phyloP scores from a whole-genome alignment of 2,329 filamentous ascomycete genomes.

The Coniella vitis region DNA sequence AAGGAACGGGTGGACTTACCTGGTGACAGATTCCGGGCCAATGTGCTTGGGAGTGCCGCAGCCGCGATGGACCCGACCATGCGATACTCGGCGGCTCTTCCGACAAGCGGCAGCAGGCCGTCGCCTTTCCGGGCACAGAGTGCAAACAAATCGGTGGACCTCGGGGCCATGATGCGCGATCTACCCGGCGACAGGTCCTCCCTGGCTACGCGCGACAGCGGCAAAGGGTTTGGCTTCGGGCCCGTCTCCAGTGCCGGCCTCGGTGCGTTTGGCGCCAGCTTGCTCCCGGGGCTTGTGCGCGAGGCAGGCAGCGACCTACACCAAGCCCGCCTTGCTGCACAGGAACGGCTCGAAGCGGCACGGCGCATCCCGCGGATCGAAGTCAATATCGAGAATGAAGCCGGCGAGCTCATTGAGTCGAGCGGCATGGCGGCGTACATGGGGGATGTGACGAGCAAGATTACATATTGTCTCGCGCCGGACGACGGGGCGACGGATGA shows the following conservation, averaged over 20 bases:
- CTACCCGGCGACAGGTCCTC: neutral
- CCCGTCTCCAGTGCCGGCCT: too few species aligned
- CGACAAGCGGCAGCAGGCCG: neutral
- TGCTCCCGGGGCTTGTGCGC: neutral
- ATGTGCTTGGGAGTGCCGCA: slow-evolving; percentile 12
- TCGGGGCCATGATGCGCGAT: neutral
- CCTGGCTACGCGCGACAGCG: slow-evolving; percentile 9
- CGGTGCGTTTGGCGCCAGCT: too few species aligned
- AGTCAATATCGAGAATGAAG: slow-evolving; percentile 50
- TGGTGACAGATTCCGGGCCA: slow-evolving; percentile 38
- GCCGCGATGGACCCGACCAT: neutral
- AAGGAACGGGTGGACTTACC: slow-evolving; percentile 46
- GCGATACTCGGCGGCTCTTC: neutral
- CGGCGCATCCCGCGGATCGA: slow-evolving; percentile 46
- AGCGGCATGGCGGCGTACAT: slow-evolving; percentile 55
- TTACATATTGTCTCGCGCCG: slow-evolving; percentile 54
- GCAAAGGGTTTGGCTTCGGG: slow-evolving; percentile 1
- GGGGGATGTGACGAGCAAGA: slow-evolving; percentile 50
- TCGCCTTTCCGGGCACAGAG: neutral
- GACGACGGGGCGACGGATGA: slow-evolving; percentile 51
- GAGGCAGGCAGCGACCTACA: slow-evolving; percentile 36
- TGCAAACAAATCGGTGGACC: neutral
- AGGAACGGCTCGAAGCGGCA: slow-evolving; percentile 56
- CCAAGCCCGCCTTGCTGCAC: slow-evolving; percentile 54
- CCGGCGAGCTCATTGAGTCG: slow-evolving; percentile 43